These are phyloP conservation scores for Cicer bijugum DNA, from an alignment of 306 rosid genomes.

Conservation along the genomic window DNA sequence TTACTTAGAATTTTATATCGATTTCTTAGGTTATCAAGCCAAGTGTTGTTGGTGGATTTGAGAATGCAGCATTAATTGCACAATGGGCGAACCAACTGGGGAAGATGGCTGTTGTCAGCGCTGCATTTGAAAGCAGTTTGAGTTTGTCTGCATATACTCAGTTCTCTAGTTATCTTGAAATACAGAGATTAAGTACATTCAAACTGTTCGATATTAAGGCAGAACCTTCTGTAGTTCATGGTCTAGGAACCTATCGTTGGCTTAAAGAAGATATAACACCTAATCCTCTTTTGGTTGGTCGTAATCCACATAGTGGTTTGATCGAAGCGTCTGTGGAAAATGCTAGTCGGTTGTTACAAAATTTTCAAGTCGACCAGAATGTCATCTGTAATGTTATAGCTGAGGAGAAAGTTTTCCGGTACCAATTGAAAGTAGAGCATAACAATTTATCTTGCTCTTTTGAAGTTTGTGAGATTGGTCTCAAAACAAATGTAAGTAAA, in stretches of 20 bases:
- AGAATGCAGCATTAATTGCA: conserved; percentile 76
- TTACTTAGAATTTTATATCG: conserved; percentile 18
- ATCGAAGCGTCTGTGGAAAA: conserved; percentile 76
- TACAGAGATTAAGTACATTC: conserved; percentile 53
- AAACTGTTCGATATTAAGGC: conserved; percentile 47
- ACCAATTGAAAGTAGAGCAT: conserved; percentile 54
- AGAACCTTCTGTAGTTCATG: conserved; percentile 73
- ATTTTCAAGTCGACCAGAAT: conserved; percentile 63
- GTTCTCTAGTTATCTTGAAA: conserved; percentile 77
- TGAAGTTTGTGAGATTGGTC: conserved; percentile 78
- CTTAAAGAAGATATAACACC: conserved; percentile 76
- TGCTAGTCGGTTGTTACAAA: conserved; percentile 62
- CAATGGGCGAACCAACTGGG: conserved; percentile 86
- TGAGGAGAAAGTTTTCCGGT: conserved; percentile 56
- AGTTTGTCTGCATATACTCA: conserved; percentile 86
- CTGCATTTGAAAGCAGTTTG: conserved; percentile 91
- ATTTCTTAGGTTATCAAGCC: conserved; percentile 89
- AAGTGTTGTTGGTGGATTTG: conserved; percentile 93
- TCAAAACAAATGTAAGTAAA: conserved; percentile 62
- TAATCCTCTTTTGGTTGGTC: conserved; percentile 59
- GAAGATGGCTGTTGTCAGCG: conserved; percentile 89
- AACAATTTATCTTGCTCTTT: conserved; percentile 58
- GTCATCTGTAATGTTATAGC: conserved; percentile 49
- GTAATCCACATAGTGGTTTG: conserved; percentile 63
- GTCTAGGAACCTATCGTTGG: conserved; percentile 92